Base-by-base conservation (phyloP, 768 basidiomycete species). In the Mycena maculata region DNA sequence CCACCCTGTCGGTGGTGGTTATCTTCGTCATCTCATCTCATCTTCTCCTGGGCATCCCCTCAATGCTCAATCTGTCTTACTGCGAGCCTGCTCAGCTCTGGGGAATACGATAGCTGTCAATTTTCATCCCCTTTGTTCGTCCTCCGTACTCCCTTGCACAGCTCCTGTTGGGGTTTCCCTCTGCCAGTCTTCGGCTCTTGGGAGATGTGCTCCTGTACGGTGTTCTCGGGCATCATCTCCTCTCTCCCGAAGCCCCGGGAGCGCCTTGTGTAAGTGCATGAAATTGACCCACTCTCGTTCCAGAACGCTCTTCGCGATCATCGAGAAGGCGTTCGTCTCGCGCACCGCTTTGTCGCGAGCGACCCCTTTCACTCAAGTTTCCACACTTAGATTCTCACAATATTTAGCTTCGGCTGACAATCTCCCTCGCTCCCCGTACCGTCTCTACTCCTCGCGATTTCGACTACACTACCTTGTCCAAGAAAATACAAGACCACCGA, bases 111-210 rank as follows among this genome's bases (percentile, higher is more conserved):
- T 31, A 45, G 52, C 18, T 27, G 13, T 58, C 41, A n/a, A n/a
- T n/a, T n/a, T n/a, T n/a, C n/a, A n/a, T n/a, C n/a, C n/a, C n/a
- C n/a, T 52, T 13, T 16, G 27, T 59, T 22, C 15, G 45, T 5
- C 53, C n/a, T 22, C 25, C 3, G n/a, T n/a, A n/a, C n/a, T n/a
- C n/a, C n/a, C 18, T 27, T 42, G 31, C 50, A 31, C 60, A 33
- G 60, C 60, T 62, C 60, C 60, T 45, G 27, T 62, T 54, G 59
- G 41, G 41, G 49, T 11, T 53, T 62, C 52, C 60, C 54, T 49
- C 50, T 45, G 38, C 52, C 50, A 62, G 60, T 50, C 52, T 53
- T 54, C 27, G 60, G 60, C 41, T 62, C 52, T 62, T 41, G 25
- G 60, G 60, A 62, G 60, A 50, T 47, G 60, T 39, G 36, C 60